Percentiles rank a stretch among this genome's conserved stretches.
Evolutionary conservation across 202 grass and related monocot genomes (phyloP).

Genomic region (Brachypodium distachyon): DNA sequence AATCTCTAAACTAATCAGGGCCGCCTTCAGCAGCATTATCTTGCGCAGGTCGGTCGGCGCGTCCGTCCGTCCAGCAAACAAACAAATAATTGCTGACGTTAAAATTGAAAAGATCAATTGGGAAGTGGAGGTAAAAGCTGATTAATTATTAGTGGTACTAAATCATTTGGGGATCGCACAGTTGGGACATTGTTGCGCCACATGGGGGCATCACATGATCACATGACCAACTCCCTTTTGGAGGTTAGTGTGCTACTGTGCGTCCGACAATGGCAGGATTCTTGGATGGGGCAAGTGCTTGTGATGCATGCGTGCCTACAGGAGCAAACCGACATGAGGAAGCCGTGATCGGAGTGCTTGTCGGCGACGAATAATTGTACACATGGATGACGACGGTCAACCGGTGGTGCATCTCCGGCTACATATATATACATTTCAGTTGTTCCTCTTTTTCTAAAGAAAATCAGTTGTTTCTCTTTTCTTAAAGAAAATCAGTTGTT

Average conservation of each 20-base stretch:
- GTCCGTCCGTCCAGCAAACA: not conserved
- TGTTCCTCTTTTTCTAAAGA: too few species aligned
- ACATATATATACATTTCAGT: too few species aligned
- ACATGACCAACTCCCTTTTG: not conserved
- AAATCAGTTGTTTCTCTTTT: too few species aligned
- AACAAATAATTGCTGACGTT: not conserved
- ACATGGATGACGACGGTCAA: constrained; percentile 7
- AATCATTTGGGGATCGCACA: not conserved
- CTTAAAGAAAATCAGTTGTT: too few species aligned
- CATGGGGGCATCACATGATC: constrained; percentile 29
- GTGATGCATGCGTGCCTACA: constrained; percentile 2
- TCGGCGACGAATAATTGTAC: not conserved
- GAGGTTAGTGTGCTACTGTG: not conserved
- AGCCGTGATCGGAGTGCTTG: not conserved
- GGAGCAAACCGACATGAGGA: constrained; percentile 12
- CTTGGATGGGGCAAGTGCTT: not conserved
- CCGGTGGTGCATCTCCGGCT: not conserved
- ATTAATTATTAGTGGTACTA: too few species aligned
- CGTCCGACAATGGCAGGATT: constrained; percentile 18
- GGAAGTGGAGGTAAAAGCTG: constrained; percentile 3
- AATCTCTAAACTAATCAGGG: not conserved
- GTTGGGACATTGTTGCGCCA: constrained; percentile 35
- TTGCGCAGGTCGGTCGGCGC: not conserved
- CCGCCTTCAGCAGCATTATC: constrained; percentile 9
- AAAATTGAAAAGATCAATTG: not conserved